These are phyloP conservation scores for Amanita phalloides DNA, from an alignment of 768 basidiomycete genomes.

Conservation along the genomic window DNA sequence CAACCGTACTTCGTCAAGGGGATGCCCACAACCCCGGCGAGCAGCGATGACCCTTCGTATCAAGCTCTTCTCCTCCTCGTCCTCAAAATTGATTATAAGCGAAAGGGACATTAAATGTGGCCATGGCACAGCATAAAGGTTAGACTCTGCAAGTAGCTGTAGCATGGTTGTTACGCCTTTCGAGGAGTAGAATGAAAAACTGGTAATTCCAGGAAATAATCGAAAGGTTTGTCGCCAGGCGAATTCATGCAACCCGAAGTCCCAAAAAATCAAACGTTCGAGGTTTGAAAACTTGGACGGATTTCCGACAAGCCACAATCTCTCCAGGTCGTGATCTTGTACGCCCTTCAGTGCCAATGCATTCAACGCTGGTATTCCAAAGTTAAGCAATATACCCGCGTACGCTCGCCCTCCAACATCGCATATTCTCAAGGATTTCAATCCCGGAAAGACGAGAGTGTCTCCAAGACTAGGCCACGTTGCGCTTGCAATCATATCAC, in stretches of 20 bases:
- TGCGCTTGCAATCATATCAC: constrained; percentile 23
- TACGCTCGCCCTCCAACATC: constrained; percentile 26
- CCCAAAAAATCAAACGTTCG: constrained; percentile 25
- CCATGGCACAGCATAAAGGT: constrained; percentile 17
- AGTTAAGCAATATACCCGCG: constrained; percentile 24
- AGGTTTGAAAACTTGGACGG: constrained; percentile 22
- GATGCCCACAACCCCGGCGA: constrained; percentile 15
- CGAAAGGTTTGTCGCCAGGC: constrained; percentile 1
- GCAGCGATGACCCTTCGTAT: constrained; percentile 16
- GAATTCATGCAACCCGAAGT: constrained; percentile 23
- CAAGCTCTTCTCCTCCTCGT: constrained; percentile 14
- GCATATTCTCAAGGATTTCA: constrained; percentile 31
- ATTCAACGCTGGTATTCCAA: constrained; percentile 27
- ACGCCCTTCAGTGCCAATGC: constrained; percentile 32
- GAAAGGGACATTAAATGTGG: constrained; percentile 21
- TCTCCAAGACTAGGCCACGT: constrained; percentile 17
- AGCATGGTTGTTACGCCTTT: constrained; percentile 16
- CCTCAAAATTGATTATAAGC: constrained; percentile 16
- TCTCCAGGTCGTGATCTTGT: constrained; percentile 30
- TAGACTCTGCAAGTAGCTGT: constrained; percentile 14
- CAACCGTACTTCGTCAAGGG: constrained; percentile 20
- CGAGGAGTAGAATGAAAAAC: constrained; percentile 19
- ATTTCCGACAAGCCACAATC: constrained; percentile 17
- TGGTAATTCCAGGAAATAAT: constrained; percentile 16
- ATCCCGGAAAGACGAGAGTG: constrained; percentile 20